Base-by-base conservation (phyloP, 495 filamentous ascomycete species). In the Penicillium coffeae region DNA sequence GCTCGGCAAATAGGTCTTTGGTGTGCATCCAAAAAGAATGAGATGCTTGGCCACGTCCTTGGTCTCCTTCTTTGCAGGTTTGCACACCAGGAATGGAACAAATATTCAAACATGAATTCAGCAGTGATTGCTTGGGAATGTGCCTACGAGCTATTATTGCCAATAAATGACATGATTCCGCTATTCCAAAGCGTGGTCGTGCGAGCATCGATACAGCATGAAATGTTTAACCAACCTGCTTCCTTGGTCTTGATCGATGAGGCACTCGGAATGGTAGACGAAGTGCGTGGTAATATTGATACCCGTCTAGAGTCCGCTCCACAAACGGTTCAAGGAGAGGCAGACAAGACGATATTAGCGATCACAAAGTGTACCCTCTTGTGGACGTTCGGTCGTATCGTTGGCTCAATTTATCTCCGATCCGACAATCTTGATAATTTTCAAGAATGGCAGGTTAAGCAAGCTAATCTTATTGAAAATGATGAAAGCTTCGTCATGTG, bases 1-100 rank as follows among this genome's bases (percentile, higher is more conserved):
- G 58, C 58, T 1, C 42, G 39, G 8, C 45, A 52, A n/a, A 58
- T 64, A 33, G 60, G 60, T 5, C 30, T 19, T 6, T 64, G 60
- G 60, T 52, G 58, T 10, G 49, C 33, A 2, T 21, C 50, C 5
- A 44, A 43, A 2, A 48, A 41, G 20, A 64, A 64, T 10, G 60
- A 64, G 27, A 18, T 21, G 2, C 21, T 58, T 15, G 43, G 39
- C 4, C 58, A 47, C 40, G 53, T 48, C 37, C 50, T 57, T 40
- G 47, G 50, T 15, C 33, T 48, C 32, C 25, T 60, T 4, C 6
- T 58, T 0, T 45, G 15, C 2, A 38, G 55, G 13, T 58, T 55
- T 22, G 55, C 39, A 2, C 36, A 51, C 33, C 48, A 55, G 20
- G 55, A 58, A 36, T 55, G 55, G 55, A 38, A 34, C 39, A 51